These are phyloP conservation scores for Ustilago curta DNA, from an alignment of 1,284 basidiomycete genomes.

Conservation along the genomic window DNA sequence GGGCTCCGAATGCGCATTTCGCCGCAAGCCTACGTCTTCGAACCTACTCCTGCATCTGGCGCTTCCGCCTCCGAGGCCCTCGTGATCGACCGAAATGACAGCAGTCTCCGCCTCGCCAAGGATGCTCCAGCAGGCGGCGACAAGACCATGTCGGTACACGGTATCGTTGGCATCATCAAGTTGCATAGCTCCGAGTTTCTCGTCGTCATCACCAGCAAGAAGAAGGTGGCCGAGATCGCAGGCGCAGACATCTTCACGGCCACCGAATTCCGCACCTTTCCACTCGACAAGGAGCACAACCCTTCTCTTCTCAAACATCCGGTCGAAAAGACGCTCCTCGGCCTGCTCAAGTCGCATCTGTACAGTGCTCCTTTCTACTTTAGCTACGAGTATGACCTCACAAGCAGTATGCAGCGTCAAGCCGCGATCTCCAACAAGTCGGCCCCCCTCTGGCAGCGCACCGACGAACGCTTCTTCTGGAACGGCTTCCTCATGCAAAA, in stretches of 20 bases:
- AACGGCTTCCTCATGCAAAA: conserved; percentile 77
- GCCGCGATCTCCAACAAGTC: conserved; percentile 72
- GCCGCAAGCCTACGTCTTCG: conserved; percentile 42
- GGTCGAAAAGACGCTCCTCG: conserved; percentile 87
- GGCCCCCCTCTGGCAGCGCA: conserved; percentile 77
- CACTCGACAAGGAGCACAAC: conserved; percentile 78
- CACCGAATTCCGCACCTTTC: conserved; percentile 90
- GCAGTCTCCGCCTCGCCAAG: conserved; percentile 33
- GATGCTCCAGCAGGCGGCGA: conserved; percentile 22
- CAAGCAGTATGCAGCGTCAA: conserved; percentile 87
- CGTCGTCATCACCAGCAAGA: conserved; percentile 86
- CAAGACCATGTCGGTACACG: conserved; percentile 54
- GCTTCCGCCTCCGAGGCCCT: conserved; percentile 26
- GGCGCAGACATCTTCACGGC: conserved; percentile 88
- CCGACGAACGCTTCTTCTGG: conserved; percentile 98
- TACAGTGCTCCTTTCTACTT: conserved; percentile 85
- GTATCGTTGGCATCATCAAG: conserved; percentile 64
- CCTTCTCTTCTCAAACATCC: conserved; percentile 78
- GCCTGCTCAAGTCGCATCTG: conserved; percentile 87
- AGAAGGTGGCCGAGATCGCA: conserved; percentile 82
- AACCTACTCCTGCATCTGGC: conserved; percentile 23
- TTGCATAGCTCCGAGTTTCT: conserved; percentile 78
- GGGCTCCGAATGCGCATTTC: conserved; percentile 39
- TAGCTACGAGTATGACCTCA: conserved; percentile 91
- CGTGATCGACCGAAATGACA: conserved; percentile 43